These are phyloP conservation scores for Cladosporium sp. DNA, from an alignment of 2,329 filamentous ascomycete genomes.

Conservation along the genomic window DNA sequence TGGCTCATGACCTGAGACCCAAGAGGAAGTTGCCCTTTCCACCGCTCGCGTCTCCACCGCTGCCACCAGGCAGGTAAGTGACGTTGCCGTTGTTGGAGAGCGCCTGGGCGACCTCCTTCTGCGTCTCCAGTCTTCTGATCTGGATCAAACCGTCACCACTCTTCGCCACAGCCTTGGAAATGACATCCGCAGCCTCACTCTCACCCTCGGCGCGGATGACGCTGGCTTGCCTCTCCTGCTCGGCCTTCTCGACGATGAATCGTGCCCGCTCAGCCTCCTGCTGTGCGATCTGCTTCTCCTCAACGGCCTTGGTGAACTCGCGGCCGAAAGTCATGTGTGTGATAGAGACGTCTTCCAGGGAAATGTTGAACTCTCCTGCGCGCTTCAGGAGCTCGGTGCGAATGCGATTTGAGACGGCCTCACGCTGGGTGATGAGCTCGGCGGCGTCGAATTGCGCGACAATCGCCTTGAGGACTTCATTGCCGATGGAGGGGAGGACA, in stretches of 20 bases:
- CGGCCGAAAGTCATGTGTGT: conserved; percentile 99
- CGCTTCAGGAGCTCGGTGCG: conserved; percentile 86
- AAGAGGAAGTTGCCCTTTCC: conserved; percentile 58
- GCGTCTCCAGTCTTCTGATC: conserved; percentile 96
- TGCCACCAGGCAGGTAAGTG: conserved; percentile 78
- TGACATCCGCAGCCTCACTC: conserved; percentile 92
- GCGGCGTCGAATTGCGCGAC: conserved; percentile 51
- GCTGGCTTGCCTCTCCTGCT: conserved; percentile 97
- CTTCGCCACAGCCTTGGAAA: conserved; percentile 89
- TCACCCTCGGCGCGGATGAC: conserved; percentile 98
- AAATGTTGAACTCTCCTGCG: conserved; percentile 96
- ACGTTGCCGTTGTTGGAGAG: conserved; percentile 90
- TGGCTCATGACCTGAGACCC: conserved; percentile 54
- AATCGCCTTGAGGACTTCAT: conserved; percentile 52
- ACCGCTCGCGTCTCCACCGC: conserved; percentile 46
- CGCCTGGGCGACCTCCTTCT: conserved; percentile 89
- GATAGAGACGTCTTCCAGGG: conserved; percentile 96
- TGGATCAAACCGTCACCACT: conserved; percentile 87
- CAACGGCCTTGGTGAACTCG: conserved; percentile 97
- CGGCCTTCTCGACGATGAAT: conserved; percentile 97
- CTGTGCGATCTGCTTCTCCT: conserved; percentile 99
- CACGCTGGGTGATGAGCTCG: conserved; percentile 88
- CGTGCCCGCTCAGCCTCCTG: conserved; percentile 95
- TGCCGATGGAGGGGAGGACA: conserved; percentile 50
- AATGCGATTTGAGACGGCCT: conserved; percentile 93